Conservation (phyloP, 208 protist genomes). For the Jaenimonas drosophilae region DNA sequence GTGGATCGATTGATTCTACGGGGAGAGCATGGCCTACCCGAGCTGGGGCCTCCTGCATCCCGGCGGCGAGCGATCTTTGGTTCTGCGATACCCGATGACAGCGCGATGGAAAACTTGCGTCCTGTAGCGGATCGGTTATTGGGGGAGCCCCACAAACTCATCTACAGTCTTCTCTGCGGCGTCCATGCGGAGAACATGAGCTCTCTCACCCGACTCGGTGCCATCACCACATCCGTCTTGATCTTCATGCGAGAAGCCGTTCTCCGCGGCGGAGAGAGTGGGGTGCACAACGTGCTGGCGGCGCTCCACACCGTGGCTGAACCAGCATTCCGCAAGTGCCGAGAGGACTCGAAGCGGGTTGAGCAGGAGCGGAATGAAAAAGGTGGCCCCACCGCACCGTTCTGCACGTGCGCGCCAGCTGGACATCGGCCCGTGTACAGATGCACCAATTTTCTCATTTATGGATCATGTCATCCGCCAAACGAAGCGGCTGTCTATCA, state of each 20-base stretch:
- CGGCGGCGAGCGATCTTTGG: conserved; percentile 19
- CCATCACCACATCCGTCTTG: conserved; percentile 62
- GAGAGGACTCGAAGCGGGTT: not conserved
- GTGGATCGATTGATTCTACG: conserved; percentile 25
- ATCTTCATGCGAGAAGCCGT: conserved; percentile 49
- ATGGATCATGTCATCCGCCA: conserved; percentile 44
- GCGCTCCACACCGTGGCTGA: not conserved
- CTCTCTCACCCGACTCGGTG: conserved; percentile 48
- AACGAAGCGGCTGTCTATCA: conserved; percentile 44
- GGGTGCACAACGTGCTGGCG: conserved; percentile 12
- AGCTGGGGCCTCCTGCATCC: conserved; percentile 22
- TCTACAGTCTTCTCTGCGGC: conserved; percentile 47
- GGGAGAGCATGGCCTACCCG: conserved; percentile 18
- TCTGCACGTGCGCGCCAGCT: not conserved
- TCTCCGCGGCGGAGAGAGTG: conserved; percentile 10
- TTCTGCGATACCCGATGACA: conserved; percentile 2
- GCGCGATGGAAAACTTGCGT: conserved; percentile 14
- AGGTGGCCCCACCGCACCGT: conserved; percentile 11
- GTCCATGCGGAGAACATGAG: conserved; percentile 59
- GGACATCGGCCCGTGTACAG: conserved; percentile 7
- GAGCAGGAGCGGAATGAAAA: not conserved
- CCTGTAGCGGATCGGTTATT: conserved; percentile 33
- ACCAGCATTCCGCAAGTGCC: not conserved
- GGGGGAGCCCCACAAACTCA: conserved; percentile 49
- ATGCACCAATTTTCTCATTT: conserved; percentile 16